Evolutionary conservation across 2,329 filamentous ascomycete species (phyloP).

Genomic region (Colletotrichum camelliae): DNA sequence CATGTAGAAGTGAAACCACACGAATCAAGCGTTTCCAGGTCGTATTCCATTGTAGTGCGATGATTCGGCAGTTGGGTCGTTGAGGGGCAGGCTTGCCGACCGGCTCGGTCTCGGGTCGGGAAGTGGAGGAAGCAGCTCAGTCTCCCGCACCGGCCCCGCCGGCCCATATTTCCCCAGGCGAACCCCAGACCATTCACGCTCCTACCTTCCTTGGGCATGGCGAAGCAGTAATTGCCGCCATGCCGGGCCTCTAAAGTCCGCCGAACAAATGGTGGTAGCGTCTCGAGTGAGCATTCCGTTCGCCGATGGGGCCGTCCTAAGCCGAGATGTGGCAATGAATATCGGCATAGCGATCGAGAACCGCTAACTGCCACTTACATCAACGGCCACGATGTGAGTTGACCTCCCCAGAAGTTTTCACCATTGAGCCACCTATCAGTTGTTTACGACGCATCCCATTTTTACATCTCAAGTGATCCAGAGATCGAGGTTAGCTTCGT

Average conservation of each 20-base stretch:
- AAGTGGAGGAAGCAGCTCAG: neutral
- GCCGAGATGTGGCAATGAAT: neutral
- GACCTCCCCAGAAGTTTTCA: neutral
- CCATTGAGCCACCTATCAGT: neutral
- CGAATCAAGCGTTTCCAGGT: neutral
- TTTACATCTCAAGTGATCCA: too few species aligned
- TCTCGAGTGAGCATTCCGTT: neutral
- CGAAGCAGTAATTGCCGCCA: neutral
- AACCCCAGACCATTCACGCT: neutral
- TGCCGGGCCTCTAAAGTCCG: neutral
- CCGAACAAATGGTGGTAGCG: neutral
- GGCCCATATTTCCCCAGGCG: conserved; percentile 1
- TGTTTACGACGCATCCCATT: neutral
- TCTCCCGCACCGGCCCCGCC: neutral
- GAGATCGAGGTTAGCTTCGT: neutral
- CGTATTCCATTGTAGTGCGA: neutral
- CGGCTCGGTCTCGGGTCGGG: conserved; percentile 10
- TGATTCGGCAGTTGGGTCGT: neutral
- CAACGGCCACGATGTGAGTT: neutral
- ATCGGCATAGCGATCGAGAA: neutral
- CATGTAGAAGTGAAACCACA: neutral
- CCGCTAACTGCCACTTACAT: neutral
- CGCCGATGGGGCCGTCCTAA: conserved; percentile 3
- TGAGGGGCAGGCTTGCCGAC: neutral
- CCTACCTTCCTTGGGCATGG: neutral